Evolutionary conservation across 805 yeast genomes (phyloP), one percentile per base, ranked within the genome.

Genomic region (Barnettozyma sucrosica): DNA sequence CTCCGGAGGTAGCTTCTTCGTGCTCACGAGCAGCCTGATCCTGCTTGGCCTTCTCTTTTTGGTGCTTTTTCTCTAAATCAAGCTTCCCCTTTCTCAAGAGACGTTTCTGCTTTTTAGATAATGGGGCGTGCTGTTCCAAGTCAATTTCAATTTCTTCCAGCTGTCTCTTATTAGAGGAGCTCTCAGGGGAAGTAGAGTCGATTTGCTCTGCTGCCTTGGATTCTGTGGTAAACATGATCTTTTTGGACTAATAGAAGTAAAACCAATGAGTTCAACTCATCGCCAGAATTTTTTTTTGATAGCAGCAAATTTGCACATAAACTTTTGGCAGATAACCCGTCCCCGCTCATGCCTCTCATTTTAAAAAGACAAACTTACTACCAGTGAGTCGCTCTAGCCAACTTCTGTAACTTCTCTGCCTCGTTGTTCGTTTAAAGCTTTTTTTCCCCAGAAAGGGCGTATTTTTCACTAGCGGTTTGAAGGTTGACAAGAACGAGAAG

Each of bases 81-180:
- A 76, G 60, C 59, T 85, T 81, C 51, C 89, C 89, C 54, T 83
- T 88, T 67, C 93, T 92, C 55, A 85, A 68, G 55, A 82, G 69
- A 69, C 98, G 84, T 59, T 85, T 84, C 66, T 92, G 96, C 65
- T 93, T 92, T 66, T 88, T 90, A 11, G 97, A 89, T 43, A 90
- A 70, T 1, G 99, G 97, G 13, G 85, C 77, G 6, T 88, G 81
- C 42, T 80, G 85, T 21, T 70, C 68, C 46, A 85, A 68, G 59
- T 85, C 85, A 51, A 85, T 84, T 55, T 80, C 86, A 44, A 85
- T 74, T 59, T 71, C 74, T 16, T 70, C 72, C 40, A 49, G 41
- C 8, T 52, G 43, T 56, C 63, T 58, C 44, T 59, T 59, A 38
- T 48, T 48, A 9, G 47, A n/a, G 36, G 36, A 32, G 41, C 41